These are phyloP conservation scores for Glycyrrhiza uralensis DNA, from an alignment of 306 rosid species.

Conservation along the genomic window DNA sequence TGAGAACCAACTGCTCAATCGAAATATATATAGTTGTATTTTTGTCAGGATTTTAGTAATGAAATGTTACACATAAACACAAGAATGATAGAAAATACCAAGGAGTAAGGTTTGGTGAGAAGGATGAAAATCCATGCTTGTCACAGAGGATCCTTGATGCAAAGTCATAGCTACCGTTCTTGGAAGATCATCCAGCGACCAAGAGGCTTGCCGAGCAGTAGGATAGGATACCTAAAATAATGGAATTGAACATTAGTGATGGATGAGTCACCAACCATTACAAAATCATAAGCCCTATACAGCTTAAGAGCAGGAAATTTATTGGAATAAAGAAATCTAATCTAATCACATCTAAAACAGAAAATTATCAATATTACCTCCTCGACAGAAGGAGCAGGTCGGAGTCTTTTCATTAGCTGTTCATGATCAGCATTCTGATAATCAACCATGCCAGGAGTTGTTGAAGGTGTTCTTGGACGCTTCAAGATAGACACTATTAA, in stretches of 20 bases:
- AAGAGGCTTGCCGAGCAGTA: conserved; percentile 57
- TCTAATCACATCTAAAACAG: conserved; percentile 9
- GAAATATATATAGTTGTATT: neutral
- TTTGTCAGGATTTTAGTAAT: neutral
- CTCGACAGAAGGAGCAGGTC: conserved; percentile 59
- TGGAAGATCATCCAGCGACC: conserved; percentile 77
- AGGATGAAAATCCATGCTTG: conserved; percentile 98
- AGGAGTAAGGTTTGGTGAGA: conserved; percentile 68
- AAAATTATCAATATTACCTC: conserved; percentile 54
- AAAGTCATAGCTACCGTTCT: conserved; percentile 64
- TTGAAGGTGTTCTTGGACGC: conserved; percentile 68
- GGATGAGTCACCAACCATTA: conserved; percentile 19
- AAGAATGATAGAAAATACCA: conserved; percentile 42
- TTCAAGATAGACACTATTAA: conserved; percentile 69
- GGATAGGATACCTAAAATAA: conserved; percentile 66
- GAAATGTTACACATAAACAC: conserved; percentile 8
- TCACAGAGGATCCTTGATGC: conserved; percentile 77
- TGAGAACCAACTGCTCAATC: conserved; percentile 67
- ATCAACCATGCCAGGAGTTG: conserved; percentile 65
- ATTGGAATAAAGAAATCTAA: neutral
- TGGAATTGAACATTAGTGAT: conserved; percentile 17
- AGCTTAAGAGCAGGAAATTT: conserved; percentile 6
- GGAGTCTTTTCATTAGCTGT: conserved; percentile 64
- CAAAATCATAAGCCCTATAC: neutral
- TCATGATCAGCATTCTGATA: conserved; percentile 73